Base-by-base conservation (phyloP, 495 filamentous ascomycete genomes). In the Amniculicola lignicola region DNA sequence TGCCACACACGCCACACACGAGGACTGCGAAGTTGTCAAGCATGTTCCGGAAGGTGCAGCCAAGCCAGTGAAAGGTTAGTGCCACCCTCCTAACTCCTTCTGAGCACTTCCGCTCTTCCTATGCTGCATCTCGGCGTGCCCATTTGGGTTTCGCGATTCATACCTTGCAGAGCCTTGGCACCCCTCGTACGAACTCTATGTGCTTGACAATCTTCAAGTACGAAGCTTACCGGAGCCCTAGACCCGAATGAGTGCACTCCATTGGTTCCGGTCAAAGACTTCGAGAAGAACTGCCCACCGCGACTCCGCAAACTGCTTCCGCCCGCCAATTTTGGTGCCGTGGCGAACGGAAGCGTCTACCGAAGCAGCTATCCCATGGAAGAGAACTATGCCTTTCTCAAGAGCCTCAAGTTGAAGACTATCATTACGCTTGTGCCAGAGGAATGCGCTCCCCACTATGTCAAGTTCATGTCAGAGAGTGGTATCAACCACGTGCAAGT, bases 351-450 rank as follows among this genome's bases (percentile, higher is more conserved):
- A 21, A 35, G 19, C 9, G 74, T 95, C 4, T 94, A 86, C 63
- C 81, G 89, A n/a, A 88, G 85, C 64, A 81, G 81, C 38, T 93
- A 86, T 60, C 89, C 89, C 1, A 70, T 78, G 39, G 60, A 70
- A 4, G 75, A 79, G 39, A 83, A 91, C 64, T 81, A 86, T 51
- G 70, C 70, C 5, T 87, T 85, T 51, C 70, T 94, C 33, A 73
- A 77, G 51, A 72, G 65, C 7, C 74, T 94, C 24, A 71, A 79
- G 10, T 69, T 95, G 51, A 88, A 84, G 71, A 90, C 83, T 21
- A 80, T 94, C 45, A 89, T 86, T 42, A 91, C 87, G n/a, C 74
- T 95, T 18, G 88, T 95, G 22, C 75, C 81, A 3, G 84, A 86
- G 54, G 76, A 82, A 2, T 74, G 78, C 52, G 78, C 85, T 0